Percentiles rank a stretch among this genome's conserved stretches.
phyloP scores from a whole-genome alignment of 164 flowering plant species.

The Sextonia rubra region DNA sequence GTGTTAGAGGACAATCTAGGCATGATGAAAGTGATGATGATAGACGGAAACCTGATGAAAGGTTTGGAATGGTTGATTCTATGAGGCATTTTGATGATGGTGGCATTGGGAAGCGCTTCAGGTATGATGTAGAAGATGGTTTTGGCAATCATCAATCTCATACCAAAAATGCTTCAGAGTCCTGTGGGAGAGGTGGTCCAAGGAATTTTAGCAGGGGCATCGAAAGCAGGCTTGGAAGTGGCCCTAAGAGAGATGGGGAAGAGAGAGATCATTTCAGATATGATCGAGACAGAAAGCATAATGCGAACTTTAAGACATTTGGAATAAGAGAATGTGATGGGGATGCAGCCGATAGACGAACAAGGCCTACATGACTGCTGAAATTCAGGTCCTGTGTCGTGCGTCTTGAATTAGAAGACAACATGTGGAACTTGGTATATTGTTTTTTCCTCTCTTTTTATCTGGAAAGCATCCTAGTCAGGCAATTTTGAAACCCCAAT shows the following conservation, averaged over 20 bases:
- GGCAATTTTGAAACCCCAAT: slow-evolving; percentile 13
- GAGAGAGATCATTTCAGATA: slow-evolving; percentile 23
- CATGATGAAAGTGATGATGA: slow-evolving; percentile 30
- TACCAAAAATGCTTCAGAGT: slow-evolving; percentile 23
- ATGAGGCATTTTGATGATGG: slow-evolving; percentile 23
- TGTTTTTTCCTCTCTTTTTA: slow-evolving; percentile 14
- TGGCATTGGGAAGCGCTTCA: slow-evolving; percentile 28
- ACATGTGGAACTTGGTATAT: slow-evolving; percentile 20
- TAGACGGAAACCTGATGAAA: slow-evolving; percentile 28
- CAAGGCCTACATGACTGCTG: slow-evolving; percentile 22
- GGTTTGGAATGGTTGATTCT: slow-evolving; percentile 27
- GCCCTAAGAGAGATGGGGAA: slow-evolving; percentile 28
- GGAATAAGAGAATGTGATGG: slow-evolving; percentile 20
- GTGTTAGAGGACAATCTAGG: slow-evolving; percentile 25
- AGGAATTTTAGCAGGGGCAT: slow-evolving; percentile 21
- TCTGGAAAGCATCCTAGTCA: slow-evolving; percentile 18
- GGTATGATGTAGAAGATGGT: slow-evolving; percentile 26
- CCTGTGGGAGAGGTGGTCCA: slow-evolving; percentile 26
- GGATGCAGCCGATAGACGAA: slow-evolving; percentile 26
- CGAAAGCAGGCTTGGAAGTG: slow-evolving; percentile 28
- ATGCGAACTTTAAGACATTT: slow-evolving; percentile 17
- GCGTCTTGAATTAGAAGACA: slow-evolving; percentile 7
- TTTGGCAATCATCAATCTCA: slow-evolving; percentile 18
- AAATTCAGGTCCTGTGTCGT: neutral
- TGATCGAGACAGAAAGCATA: slow-evolving; percentile 22